Conservation (phyloP, 768 basidiomycete species). For the Podaxis sp. region DNA sequence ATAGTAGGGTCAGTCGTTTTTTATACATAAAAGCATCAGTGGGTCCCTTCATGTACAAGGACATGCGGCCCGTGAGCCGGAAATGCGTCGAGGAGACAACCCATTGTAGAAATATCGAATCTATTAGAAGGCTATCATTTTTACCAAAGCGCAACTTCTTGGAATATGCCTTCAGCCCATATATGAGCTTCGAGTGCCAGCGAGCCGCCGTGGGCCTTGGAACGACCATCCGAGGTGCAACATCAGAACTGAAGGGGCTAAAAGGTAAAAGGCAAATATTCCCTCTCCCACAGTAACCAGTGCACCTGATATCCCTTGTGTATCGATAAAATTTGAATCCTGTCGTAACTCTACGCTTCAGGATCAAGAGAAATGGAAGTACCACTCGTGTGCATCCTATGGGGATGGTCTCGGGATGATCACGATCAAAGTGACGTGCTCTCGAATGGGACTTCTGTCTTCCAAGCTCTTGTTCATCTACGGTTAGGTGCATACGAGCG, state of each 20-base stretch:
- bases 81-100: background rate
- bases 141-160: background rate
- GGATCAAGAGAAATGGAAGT: no score
- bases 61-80: background rate
- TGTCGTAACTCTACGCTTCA: no score
- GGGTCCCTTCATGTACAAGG: background rate
- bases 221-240: background rate
- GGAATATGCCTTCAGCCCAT: background rate
- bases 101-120: background rate
- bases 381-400: no score
- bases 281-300: no score
- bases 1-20: background rate
- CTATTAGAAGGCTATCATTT: background rate
- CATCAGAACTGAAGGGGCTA: background rate
- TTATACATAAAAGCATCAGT: background rate
- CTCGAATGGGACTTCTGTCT: no score
- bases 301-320: no score
- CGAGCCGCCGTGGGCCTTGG: background rate
- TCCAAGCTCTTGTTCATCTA: no score
- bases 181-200: background rate
- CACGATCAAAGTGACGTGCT: no score
- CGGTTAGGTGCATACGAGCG: no score
- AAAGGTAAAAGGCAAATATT: no score
- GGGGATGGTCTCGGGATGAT: no score
- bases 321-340: no score